Evolutionary conservation across 73 alveolate genomes (phyloP), one percentile per base, ranked within the genome.

Genomic region (Uronychia setigera): DNA sequence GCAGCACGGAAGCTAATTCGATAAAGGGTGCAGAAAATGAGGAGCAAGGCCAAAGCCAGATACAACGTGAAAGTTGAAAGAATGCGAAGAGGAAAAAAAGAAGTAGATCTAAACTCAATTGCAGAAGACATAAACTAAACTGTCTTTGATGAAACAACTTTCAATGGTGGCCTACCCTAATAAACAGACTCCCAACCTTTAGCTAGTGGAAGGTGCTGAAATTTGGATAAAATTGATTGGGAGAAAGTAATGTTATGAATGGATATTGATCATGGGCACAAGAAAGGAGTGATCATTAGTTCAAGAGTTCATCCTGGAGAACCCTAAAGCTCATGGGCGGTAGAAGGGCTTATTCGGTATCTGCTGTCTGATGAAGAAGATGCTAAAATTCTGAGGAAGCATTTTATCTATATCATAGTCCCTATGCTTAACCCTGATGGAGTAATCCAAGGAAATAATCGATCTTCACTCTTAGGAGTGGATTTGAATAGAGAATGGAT

Each of bases 371-470:
- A 95, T 76, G 83, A 92, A 26, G 94, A 93, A 59, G 96, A 93
- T 35, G 99, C 99, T 1, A 85, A 77, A 80, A 83, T 76, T 60
- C 85, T 95, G 74, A 86, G 99, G 79, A 94, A 93, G 76, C 82
- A 93, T 32, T 95, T 88, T 93, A 86, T 95, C 0, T 86, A 93
- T 78, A 89, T 92, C 80, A 85, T 95, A 29, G 92, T 95, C 0
- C 98, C 98, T 35, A 93, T 95, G 97, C 94, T 95, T 79, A 95
- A 95, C 87, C 95, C 95, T 0, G 98, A 95, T 79, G 98, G 98
- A 0, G 98, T 93, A 58, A 89, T 93, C 60, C 93, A 88, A 30
- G 99, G 99, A 26, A 95, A 95, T 79, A 89, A 94, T 33, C 87
- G 99, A 31, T 93, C 96, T 76, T 92, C 97, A 35, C 87, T 95